A percentile compares a stretch with the other conserved stretches of the same genome.
These are phyloP conservation scores for Hirschfeldia incana DNA, from an alignment of 345 rosid species.

Conservation along the genomic window DNA sequence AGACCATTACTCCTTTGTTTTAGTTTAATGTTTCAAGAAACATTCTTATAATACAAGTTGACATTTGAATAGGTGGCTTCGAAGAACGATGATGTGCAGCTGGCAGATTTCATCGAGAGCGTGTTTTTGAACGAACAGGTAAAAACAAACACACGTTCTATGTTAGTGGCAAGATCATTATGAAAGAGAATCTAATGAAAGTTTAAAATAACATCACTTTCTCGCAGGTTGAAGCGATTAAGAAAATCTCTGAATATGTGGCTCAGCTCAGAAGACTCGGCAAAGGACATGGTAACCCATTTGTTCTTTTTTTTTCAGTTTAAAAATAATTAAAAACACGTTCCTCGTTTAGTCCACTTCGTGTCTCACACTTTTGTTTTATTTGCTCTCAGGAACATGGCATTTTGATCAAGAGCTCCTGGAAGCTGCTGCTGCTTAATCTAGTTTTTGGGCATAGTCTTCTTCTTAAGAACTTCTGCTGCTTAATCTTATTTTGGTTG, in stretches of 20 bases:
- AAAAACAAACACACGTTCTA: neutral
- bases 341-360: neutral
- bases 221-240: neutral
- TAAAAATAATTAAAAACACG: no score
- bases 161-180: neutral
- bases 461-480: constrained; percentile 15
- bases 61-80: neutral
- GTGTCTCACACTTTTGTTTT: neutral
- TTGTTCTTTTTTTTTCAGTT: no score
- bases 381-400: constrained; percentile 72
- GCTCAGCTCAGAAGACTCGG: neutral
- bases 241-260: neutral
- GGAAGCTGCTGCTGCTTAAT: constrained; percentile 30
- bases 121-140: neutral
- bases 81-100: neutral
- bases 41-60: neutral
- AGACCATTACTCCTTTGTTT: neutral
- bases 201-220: neutral
- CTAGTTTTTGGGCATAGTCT: no score
- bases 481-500: constrained; percentile 12
- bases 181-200: no score
- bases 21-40: neutral
- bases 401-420: constrained; percentile 91
- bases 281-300: neutral
- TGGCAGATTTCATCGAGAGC: neutral